Conservation (phyloP, 345 rosid genomes). For the Reutealis trisperma region DNA sequence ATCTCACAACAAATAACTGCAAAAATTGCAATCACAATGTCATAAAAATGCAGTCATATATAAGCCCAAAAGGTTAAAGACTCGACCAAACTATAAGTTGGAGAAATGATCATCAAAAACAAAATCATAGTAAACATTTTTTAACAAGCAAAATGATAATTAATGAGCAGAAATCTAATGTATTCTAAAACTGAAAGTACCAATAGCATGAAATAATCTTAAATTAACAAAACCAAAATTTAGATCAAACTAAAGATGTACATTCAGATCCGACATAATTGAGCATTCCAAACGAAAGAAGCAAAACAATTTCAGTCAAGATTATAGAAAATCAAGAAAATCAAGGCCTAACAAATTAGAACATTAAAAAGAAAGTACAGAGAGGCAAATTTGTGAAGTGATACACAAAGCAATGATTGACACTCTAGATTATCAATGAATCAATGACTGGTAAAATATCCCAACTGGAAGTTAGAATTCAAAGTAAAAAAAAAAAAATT, state of each 20-base stretch:
- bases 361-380: not conserved
- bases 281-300: constrained; percentile 2
- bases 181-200: not conserved
- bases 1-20: constrained; percentile 20
- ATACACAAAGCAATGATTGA: not conserved
- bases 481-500: not conserved
- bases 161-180: not conserved
- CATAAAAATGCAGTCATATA: not conserved
- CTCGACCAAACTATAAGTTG: not conserved
- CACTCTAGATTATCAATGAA: not conserved
- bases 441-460: not conserved
- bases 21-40: constrained; percentile 18
- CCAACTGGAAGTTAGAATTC: not conserved
- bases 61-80: not conserved
- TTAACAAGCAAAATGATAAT: not conserved
- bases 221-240: not conserved
- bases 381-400: not conserved
- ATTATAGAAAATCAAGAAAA: not conserved
- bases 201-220: not conserved
- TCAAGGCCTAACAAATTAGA: not conserved
- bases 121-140: not conserved
- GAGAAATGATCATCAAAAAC: not conserved
- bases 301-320: not conserved
- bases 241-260: not conserved
- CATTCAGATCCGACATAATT: constrained; percentile 8